phyloP scores from a whole-genome alignment of 805 yeast species.

The Teunomyces atbi region DNA sequence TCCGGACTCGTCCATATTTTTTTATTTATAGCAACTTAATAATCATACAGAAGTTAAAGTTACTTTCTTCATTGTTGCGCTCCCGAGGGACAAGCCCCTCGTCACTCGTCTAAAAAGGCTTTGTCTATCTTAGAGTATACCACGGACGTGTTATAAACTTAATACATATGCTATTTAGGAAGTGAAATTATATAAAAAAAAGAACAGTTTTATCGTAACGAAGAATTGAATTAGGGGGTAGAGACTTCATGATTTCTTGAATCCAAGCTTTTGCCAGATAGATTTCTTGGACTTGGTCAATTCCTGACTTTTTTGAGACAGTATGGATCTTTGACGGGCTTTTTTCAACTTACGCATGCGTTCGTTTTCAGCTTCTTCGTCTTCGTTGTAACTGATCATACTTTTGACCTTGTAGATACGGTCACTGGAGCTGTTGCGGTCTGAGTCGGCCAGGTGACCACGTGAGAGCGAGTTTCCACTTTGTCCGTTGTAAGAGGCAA shows the following conservation, averaged over 20 bases:
- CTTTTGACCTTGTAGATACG: slow-evolving; percentile 42
- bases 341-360: slow-evolving; percentile 9
- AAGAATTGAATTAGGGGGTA: background rate
- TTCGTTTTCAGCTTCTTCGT: slow-evolving; percentile 21
- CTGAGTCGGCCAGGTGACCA: slow-evolving; percentile 8
- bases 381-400: slow-evolving; percentile 34
- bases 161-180: background rate
- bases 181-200: background rate
- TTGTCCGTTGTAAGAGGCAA: background rate
- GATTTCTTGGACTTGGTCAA: slow-evolving; percentile 8
- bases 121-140: no score
- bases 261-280: slow-evolving; percentile 15
- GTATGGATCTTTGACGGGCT: slow-evolving; percentile 9
- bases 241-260: slow-evolving; percentile 7
- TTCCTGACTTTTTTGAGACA: slow-evolving; percentile 7
- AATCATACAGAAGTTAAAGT: no score
- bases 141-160: background rate
- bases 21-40: slow-evolving; percentile 9
- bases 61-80: no score
- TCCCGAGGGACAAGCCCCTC: no score
- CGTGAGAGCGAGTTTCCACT: slow-evolving; percentile 10
- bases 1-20: slow-evolving; percentile 67
- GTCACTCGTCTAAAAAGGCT: background rate
- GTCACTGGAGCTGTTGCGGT: slow-evolving; percentile 11
- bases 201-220: background rate